A percentile compares a stretch with the other conserved stretches of the same genome.
phyloP scores from a whole-genome alignment of 345 rosid species.

The Pistacia integerrima region DNA sequence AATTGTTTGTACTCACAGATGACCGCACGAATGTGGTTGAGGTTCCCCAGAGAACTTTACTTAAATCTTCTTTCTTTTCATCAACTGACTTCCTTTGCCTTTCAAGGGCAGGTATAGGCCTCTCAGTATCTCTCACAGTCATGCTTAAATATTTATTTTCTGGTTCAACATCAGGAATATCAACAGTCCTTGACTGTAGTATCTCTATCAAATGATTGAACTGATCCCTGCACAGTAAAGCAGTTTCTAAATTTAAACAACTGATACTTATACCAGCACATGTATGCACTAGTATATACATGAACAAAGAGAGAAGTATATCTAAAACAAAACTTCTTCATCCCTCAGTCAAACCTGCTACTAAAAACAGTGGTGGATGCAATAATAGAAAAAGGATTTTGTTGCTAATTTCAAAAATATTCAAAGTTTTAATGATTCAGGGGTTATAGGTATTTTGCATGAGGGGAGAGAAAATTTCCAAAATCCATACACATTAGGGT shows the following conservation, averaged over 20 bases:
- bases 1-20: conserved; percentile 45
- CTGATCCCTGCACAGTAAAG: conserved; percentile 59
- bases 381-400: background rate
- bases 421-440: background rate
- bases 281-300: background rate
- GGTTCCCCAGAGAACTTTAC: conserved; percentile 36
- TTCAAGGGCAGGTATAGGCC: conserved; percentile 32
- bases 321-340: conserved; percentile 4
- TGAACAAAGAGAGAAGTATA: conserved; percentile 13
- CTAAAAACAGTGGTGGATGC: background rate
- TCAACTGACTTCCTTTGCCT: conserved; percentile 32
- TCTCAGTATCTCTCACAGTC: conserved; percentile 35
- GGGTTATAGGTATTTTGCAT: background rate
- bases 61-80: conserved; percentile 41
- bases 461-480: background rate
- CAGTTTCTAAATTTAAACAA: conserved; percentile 6
- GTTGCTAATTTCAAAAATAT: background rate
- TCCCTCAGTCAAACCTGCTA: conserved; percentile 1
- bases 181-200: conserved; percentile 61
- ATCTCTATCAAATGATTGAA: conserved; percentile 61
- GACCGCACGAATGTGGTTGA: conserved; percentile 50
- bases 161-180: conserved; percentile 38
- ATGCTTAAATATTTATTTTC: conserved; percentile 32
- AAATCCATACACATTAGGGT: background rate
- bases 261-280: conserved; percentile 2